These are phyloP conservation scores for Vitis hybrid DNA, from an alignment of 177 flowering plant genomes.

Conservation along the genomic window DNA sequence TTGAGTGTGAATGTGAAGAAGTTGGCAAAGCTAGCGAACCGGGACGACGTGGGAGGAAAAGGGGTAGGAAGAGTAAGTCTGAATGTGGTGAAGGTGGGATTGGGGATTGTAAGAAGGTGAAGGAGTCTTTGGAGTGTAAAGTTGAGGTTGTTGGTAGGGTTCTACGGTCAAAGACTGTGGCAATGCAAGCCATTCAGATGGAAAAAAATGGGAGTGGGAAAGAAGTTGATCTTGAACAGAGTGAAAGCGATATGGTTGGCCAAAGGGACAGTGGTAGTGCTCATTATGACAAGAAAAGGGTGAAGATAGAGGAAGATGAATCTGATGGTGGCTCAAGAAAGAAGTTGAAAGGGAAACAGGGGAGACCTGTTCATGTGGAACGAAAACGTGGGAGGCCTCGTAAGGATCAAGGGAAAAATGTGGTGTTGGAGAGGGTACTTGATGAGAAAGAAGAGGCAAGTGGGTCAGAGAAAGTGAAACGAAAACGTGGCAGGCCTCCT, in stretches of 20 bases:
- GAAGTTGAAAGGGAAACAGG: slow-evolving; percentile 14
- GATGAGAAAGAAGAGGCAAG: no score
- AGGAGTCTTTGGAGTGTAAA: slow-evolving; percentile 8
- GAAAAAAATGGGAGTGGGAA: slow-evolving; percentile 1
- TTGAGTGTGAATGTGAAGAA: slow-evolving; percentile 4
- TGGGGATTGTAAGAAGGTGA: slow-evolving; percentile 4
- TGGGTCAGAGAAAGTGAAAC: background rate
- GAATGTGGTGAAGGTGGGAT: slow-evolving; percentile 4
- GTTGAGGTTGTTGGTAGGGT: slow-evolving; percentile 26
- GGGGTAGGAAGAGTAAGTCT: slow-evolving; percentile 2
- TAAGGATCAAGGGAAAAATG: slow-evolving; percentile 12
- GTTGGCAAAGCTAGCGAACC: background rate
- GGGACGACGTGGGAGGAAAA: slow-evolving; percentile 15
- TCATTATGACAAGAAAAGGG: slow-evolving; percentile 3
- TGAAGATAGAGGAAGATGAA: slow-evolving; percentile 3
- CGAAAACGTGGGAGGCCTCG: slow-evolving; percentile 23
- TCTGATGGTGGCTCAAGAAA: background rate
- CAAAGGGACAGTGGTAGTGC: slow-evolving; percentile 4
- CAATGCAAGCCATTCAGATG: slow-evolving; percentile 1
- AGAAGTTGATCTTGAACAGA: background rate
- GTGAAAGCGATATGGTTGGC: background rate
- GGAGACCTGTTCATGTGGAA: slow-evolving; percentile 12
- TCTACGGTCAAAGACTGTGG: slow-evolving; percentile 31
- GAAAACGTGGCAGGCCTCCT: slow-evolving; percentile 23
- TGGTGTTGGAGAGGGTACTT: background rate